Evolutionary conservation across 2,329 filamentous ascomycete genomes (phyloP), one percentile per base, ranked within the genome.

Genomic region (Chaetomium strumarium): DNA sequence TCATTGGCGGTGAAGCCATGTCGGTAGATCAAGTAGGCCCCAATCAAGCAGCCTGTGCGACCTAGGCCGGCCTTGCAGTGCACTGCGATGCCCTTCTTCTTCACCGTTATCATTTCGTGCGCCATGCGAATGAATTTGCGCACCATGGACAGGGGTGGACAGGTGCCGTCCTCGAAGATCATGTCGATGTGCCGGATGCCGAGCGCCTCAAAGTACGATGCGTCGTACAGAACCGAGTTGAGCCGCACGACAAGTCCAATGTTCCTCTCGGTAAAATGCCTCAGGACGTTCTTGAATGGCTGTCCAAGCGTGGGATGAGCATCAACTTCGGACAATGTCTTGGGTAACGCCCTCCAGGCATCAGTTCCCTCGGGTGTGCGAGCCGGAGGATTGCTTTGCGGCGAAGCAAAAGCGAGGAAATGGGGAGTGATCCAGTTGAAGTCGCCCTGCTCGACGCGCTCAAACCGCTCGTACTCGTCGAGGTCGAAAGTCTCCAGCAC

Each of bases 121-220:
- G 93, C 91, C 54, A 99, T 78, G 61, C 89, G 89, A 69, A 99
- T 92, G 68, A 99, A 99, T 67, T 91, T 91, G 61, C 89, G 84
- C 29, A 99, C 93, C n/a, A 91, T 85, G 16, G 82, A 82, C 48
- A 99, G 75, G 2, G 90, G 84, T 19, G 93, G 93, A 68, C 93
- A 99, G 4, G 93, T 99, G 59, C 93, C 93, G 63, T 99, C 93
- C 65, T 97, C 93, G 66, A 99, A 99, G 65, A 99, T 97, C 93
- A 99, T 99, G 72, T 99, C 93, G 38, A 97, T 77, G 67, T 99
- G 93, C 64, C 90, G 85, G 65, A 99, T 97, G 30, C 92, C 92
- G 48, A 99, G 77, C 3, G 91, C 89, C 58, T 92, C 93, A 69
- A 99, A 99, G 74, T 92, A 96, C n/a, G 90, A 91, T 0, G 93